Percentiles rank a stretch among this genome's conserved stretches.
Evolutionary conservation across 345 rosid genomes (phyloP).

Genomic region (Populus euphratica): DNA sequence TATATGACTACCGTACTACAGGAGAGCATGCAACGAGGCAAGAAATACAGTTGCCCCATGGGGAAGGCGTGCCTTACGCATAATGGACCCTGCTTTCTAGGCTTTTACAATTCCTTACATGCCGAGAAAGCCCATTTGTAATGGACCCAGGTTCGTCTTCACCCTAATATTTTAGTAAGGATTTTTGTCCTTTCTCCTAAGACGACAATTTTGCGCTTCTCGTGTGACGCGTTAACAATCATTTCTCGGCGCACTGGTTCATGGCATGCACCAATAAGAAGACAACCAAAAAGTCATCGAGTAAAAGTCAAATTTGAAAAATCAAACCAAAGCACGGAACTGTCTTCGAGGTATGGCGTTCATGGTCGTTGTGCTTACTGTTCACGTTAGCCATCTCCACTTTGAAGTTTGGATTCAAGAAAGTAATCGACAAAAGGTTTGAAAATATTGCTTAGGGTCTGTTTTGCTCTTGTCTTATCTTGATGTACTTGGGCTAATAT

Average conservation of each 20-base stretch:
- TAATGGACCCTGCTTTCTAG: neutral
- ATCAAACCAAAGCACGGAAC: neutral
- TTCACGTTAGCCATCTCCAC: too few species aligned
- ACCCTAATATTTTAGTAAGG: too few species aligned
- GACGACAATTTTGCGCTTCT: neutral
- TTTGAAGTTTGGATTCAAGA: too few species aligned
- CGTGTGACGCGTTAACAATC: neutral
- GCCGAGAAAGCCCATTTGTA: neutral
- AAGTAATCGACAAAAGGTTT: too few species aligned
- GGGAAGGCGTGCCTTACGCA: neutral
- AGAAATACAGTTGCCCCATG: neutral
- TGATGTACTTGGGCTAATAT: too few species aligned
- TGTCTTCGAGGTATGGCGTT: neutral
- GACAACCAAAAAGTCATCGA: neutral
- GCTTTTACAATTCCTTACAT: neutral
- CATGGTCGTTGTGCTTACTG: neutral
- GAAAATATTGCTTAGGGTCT: too few species aligned
- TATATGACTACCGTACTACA: too few species aligned
- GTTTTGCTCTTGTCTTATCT: too few species aligned
- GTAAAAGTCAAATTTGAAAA: neutral
- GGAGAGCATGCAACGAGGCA: neutral
- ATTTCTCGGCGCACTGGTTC: neutral
- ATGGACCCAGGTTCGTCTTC: neutral
- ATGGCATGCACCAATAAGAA: neutral
- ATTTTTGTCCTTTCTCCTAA: neutral